Base-by-base conservation (phyloP, 148 eudicot genomes). In the Cornus kousa region DNA sequence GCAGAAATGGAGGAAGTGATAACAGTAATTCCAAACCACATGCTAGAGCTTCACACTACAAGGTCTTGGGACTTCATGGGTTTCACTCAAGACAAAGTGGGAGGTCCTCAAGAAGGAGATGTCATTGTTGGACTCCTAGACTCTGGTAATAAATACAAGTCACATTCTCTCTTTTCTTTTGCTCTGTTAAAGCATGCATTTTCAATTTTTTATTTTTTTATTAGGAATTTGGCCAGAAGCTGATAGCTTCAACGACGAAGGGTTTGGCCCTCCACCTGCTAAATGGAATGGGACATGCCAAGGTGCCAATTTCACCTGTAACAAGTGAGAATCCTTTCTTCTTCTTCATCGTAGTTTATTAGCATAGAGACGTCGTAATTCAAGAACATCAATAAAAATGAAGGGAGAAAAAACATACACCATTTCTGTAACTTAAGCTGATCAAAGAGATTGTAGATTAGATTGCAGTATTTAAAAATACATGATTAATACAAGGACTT, bases 261-360 rank as follows among this genome's bases (percentile, higher is more conserved):
- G 39, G 2, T n/a, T 80, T 39, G 50, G 78, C 33, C 65, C 79
- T 32, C 83, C 79, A 40, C 83, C 83, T 11, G 64, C 83, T 2
- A 68, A 23, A 62, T 80, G 83, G 83, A 80, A 80, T 16, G 83
- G 83, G 13, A n/a, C 35, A 48, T 80, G 83, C 74, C 59, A 65
- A 31, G 70, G 75, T 43, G 65, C 80, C 24, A 80, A 80, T 64
- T 75, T 80, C 79, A 80, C 78, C 75, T 80, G 83, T 53, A 80
- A 69, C 74, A 80, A 80, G 82, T 80, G 67, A 68, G 74, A 0
- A 43, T 72, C 20, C 4, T 48, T 73, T 57, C 64, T 57, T 17
- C 64, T 13, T 57, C 64, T 13, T 57, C 5, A 0, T 13, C 3
- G 22, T 17, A 57, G 13, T 13, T 57, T 35, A 35, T 16, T 57